These are phyloP conservation scores for Fomitopsis schrenkii DNA, from an alignment of 1,284 basidiomycete species.

Conservation along the genomic window DNA sequence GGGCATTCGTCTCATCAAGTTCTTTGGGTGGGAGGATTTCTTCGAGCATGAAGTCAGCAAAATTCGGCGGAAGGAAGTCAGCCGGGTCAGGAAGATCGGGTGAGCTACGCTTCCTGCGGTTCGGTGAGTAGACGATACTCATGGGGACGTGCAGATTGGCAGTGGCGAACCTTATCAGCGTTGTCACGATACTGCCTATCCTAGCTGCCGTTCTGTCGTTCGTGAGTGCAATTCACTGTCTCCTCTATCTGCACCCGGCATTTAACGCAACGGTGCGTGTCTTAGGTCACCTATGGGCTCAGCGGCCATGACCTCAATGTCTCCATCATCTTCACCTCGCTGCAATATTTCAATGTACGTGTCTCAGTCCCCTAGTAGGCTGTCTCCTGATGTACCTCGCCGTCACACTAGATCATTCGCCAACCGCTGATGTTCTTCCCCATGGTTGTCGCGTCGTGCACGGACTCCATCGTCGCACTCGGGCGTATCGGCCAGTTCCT, in stretches of 20 bases:
- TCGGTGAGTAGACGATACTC: not conserved
- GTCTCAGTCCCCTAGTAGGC: not conserved
- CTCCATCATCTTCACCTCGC: conserved; percentile 68
- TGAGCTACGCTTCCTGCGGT: conserved; percentile 28
- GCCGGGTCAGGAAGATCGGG: conserved; percentile 45
- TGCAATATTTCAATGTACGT: conserved; percentile 73
- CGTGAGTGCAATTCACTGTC: conserved; percentile 30
- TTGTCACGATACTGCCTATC: conserved; percentile 60
- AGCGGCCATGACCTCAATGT: conserved; percentile 63
- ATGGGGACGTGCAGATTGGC: conserved; percentile 33
- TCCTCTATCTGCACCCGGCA: not conserved
- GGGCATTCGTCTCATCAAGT: conserved; percentile 60
- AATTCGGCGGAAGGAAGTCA: conserved; percentile 50
- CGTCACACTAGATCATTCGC: conserved; percentile 42
- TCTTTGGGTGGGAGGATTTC: conserved; percentile 61
- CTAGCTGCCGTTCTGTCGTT: conserved; percentile 73
- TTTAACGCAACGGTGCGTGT: not conserved
- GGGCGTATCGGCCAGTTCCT: conserved; percentile 56
- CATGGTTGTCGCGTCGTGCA: conserved; percentile 42
- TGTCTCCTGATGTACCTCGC: not conserved
- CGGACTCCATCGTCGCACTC: conserved; percentile 63
- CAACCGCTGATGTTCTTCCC: conserved; percentile 50
- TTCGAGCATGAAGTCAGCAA: conserved; percentile 51
- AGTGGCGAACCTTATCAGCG: conserved; percentile 51
- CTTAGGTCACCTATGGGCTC: conserved; percentile 64